Percentiles rank a stretch among this genome's conserved stretches.
Evolutionary conservation across 2,329 filamentous ascomycete species (phyloP).

Genomic region (Cladosporium cucumerinum): DNA sequence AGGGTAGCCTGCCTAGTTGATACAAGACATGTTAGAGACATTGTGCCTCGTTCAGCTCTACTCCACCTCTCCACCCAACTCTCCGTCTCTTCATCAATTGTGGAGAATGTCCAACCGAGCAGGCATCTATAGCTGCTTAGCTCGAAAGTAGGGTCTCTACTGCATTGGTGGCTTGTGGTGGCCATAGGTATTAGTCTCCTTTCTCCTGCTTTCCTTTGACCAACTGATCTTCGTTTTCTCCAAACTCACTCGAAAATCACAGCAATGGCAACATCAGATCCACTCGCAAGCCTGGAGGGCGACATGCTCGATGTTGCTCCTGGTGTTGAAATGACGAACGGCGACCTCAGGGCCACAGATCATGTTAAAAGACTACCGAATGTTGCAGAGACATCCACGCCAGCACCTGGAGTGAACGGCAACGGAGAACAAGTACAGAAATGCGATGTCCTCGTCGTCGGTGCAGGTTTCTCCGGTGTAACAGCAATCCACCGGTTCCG

Average conservation of each 20-base stretch:
- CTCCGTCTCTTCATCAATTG: neutral
- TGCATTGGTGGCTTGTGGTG: neutral
- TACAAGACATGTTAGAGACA: neutral
- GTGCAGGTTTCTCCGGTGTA: conserved; percentile 41
- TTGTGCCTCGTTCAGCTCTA: neutral
- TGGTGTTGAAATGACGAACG: neutral
- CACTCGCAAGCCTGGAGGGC: conserved; percentile 12
- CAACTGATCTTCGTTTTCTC: neutral
- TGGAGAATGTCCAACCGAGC: neutral
- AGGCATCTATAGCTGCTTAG: neutral
- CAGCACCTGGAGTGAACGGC: neutral
- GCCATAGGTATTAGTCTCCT: neutral
- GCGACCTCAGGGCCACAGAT: conserved; percentile 7
- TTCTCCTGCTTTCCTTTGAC: neutral
- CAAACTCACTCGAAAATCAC: neutral
- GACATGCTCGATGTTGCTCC: conserved; percentile 15
- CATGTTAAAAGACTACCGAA: conserved; percentile 12
- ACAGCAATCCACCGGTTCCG: conserved; percentile 37
- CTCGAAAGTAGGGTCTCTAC: neutral
- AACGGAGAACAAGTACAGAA: neutral
- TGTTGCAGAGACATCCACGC: neutral
- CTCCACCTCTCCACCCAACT: neutral
- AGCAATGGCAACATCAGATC: conserved; percentile 11
- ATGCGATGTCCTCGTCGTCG: conserved; percentile 32
- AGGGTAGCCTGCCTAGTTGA: neutral